Evolutionary conservation across 306 rosid genomes (phyloP).

Genomic region (Gillenia trifoliata): DNA sequence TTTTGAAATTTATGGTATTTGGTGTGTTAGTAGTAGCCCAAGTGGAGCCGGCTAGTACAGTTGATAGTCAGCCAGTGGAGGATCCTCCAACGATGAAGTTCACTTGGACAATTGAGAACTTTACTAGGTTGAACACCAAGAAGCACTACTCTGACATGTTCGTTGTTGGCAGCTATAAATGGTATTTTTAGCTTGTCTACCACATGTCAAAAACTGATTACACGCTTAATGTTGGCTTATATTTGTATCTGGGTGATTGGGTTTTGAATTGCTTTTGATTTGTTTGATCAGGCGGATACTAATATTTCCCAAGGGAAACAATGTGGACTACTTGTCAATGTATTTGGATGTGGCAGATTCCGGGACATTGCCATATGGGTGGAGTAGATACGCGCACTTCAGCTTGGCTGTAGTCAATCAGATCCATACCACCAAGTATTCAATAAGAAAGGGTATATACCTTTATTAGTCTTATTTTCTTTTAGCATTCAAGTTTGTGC

Average conservation of each 20-base stretch:
- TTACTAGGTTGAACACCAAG: slow-evolving; percentile 52
- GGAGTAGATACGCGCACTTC: slow-evolving; percentile 50
- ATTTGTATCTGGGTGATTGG: background rate
- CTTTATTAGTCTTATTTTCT: background rate
- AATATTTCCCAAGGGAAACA: slow-evolving; percentile 87
- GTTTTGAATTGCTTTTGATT: slow-evolving; percentile 13
- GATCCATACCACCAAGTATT: slow-evolving; percentile 55
- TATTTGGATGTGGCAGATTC: slow-evolving; percentile 73
- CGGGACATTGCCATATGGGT: slow-evolving; percentile 32
- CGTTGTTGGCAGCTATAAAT: slow-evolving; percentile 50
- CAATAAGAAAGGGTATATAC: slow-evolving; percentile 71
- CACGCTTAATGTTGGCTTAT: background rate
- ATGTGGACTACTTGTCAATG: slow-evolving; percentile 64
- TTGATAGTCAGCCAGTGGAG: slow-evolving; percentile 50
- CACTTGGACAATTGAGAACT: slow-evolving; percentile 66
- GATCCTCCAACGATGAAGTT: slow-evolving; percentile 60
- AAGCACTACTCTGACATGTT: slow-evolving; percentile 61
- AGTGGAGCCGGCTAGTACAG: slow-evolving; percentile 42
- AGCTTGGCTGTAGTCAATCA: slow-evolving; percentile 71
- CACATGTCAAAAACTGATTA: background rate
- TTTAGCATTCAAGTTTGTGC: background rate
- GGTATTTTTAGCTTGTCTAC: slow-evolving; percentile 26
- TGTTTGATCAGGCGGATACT: slow-evolving; percentile 52
- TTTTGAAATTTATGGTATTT: slow-evolving; percentile 2
- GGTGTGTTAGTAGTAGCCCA: slow-evolving; percentile 30